A percentile compares a stretch with the other conserved stretches of the same genome.
These are phyloP conservation scores for Hansenula anomala DNA, from an alignment of 1,139 yeast species.

Conservation along the genomic window DNA sequence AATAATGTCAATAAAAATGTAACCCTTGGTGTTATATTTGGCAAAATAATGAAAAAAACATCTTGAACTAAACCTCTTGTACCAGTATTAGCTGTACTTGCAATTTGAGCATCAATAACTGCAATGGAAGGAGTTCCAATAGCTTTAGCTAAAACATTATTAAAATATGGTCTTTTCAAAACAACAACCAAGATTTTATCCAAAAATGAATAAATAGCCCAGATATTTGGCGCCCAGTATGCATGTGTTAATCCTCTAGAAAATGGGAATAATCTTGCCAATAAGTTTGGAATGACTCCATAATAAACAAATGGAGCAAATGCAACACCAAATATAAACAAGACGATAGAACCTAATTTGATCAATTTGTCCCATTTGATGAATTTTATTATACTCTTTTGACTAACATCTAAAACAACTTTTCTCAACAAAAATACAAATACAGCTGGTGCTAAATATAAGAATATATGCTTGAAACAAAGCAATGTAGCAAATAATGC, in stretches of 20 bases:
- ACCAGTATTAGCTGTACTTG: constrained; percentile 40
- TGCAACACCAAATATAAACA: constrained; percentile 58
- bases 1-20: constrained; percentile 78
- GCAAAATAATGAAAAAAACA: constrained; percentile 73
- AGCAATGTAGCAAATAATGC: constrained; percentile 69
- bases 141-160: constrained; percentile 25
- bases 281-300: constrained; percentile 58
- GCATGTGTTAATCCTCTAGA: constrained; percentile 96
- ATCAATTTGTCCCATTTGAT: constrained; percentile 51
- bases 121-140: constrained; percentile 26
- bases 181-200: constrained; percentile 67
- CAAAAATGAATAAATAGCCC: constrained; percentile 90
- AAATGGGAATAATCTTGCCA: constrained; percentile 80
- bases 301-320: constrained; percentile 77
- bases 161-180: constrained; percentile 40
- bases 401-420: constrained; percentile 40
- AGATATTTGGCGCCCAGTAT: constrained; percentile 97
- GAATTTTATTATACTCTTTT: constrained; percentile 26
- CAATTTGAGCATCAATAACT: constrained; percentile 24
- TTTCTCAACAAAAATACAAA: constrained; percentile 72
- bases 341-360: constrained; percentile 63
- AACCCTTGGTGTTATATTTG: constrained; percentile 70
- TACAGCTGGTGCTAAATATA: constrained; percentile 93
- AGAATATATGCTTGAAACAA: constrained; percentile 91
- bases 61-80: constrained; percentile 92